Base-by-base conservation (phyloP, 2,329 filamentous ascomycete genomes). In the Clarireedia homoeocarpa region DNA sequence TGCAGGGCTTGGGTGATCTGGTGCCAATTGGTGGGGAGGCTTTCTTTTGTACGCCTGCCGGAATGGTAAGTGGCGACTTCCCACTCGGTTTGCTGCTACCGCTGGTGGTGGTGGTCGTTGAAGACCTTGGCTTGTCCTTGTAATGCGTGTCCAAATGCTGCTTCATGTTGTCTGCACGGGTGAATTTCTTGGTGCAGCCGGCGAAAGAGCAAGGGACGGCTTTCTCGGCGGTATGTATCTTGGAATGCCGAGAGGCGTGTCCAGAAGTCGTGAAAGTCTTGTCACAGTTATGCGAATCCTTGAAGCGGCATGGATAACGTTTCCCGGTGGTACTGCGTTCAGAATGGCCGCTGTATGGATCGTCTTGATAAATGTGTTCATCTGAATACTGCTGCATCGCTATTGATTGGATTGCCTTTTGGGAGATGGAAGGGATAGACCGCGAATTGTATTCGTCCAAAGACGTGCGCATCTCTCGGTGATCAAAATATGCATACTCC, bases 181-280 rank as follows among this genome's bases (percentile, higher is more conserved):
- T 90, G 65, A 91, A 91, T 66, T 86, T 88, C 73, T 90, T 90
- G 70, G 82, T 80, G 74, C 88, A 91, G 58, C 85, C 85, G 0
- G 77, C 73, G 65, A 79, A 88, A 34, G 83, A 78, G 72, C 82
- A 85, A 39, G 77, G 81, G 23, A 89, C 85, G 14, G 84, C 84
- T 74, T 91, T 91, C 71, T 89, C 87, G 49, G 86, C 86, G 1
- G 86, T 89, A 74, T 92, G 88, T 66, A 90, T 91, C 71, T 91
- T 91, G 58, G 87, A 88, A 70, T 92, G 88, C 42, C 88, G 84
- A 45, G 88, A 89, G n/a, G 89, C 87, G 66, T 92, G 88, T 45
- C 88, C 88, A 0, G 88, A 91, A 2, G 88, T 92, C 57, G 88
- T 91, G 69, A 92, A 92, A 10, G 83, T 89, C 74, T 90, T 89